A percentile compares a stretch with the other conserved stretches of the same genome.
These are phyloP conservation scores for Umbelopsis vinacea DNA, from an alignment of 192 early-diverging fungal genomes.

Conservation along the genomic window DNA sequence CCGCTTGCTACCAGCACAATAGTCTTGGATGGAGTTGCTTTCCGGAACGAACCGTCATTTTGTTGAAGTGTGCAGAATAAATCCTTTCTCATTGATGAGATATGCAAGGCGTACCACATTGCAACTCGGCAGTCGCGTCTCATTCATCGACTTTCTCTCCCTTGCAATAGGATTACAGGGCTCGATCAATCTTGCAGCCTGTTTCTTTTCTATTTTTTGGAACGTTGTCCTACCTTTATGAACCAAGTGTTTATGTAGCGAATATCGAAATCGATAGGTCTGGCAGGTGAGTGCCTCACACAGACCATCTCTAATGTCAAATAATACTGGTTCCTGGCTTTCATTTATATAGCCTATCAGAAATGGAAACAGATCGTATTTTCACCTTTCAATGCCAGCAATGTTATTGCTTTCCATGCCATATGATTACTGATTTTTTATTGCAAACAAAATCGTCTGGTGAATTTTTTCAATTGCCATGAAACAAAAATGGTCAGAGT, in stretches of 20 bases:
- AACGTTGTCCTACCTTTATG: constrained; percentile 29
- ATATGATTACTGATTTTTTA: background rate
- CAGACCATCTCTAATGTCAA: background rate
- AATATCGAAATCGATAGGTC: background rate
- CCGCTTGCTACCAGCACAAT: constrained; percentile 28
- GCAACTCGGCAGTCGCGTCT: constrained; percentile 19
- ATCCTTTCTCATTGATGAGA: constrained; percentile 42
- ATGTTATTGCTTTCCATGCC: background rate
- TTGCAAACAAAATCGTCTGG: background rate
- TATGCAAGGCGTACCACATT: constrained; percentile 30
- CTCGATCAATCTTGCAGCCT: constrained; percentile 36
- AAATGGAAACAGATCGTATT: background rate
- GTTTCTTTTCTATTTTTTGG: constrained; percentile 35
- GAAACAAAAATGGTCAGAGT: background rate
- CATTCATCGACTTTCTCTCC: constrained; percentile 31
- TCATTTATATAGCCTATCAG: background rate
- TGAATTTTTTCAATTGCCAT: background rate
- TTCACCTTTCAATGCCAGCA: background rate
- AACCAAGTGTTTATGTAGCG: constrained; percentile 28
- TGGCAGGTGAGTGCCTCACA: background rate
- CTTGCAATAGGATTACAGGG: too few species aligned
- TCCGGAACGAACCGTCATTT: constrained; percentile 28
- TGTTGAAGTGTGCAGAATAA: constrained; percentile 36
- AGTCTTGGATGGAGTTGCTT: constrained; percentile 29
- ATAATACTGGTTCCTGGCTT: background rate